These are phyloP conservation scores for Cystobasidium slooffiae DNA, from an alignment of 1,284 basidiomycete genomes.

Conservation along the genomic window DNA sequence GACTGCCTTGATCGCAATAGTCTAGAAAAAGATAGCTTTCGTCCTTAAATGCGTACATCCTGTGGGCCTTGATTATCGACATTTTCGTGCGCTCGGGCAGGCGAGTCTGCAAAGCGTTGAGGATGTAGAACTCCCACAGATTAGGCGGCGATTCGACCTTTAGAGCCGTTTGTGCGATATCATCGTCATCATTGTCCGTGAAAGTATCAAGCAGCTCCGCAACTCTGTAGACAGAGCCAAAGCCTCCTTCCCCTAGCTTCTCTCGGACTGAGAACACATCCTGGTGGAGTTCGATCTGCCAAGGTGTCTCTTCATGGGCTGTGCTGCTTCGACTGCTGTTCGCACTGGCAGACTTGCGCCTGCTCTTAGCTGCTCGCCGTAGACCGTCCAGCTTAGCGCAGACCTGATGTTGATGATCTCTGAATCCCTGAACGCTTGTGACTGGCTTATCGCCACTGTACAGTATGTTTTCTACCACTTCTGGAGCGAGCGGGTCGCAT, in stretches of 20 bases:
- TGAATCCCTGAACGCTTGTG: slow-evolving; percentile 64
- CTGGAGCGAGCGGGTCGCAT: slow-evolving; percentile 74
- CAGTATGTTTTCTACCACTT: slow-evolving; percentile 70
- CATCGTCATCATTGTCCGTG: slow-evolving; percentile 65
- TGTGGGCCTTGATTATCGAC: slow-evolving; percentile 70
- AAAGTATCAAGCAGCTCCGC: slow-evolving; percentile 60
- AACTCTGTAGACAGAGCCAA: slow-evolving; percentile 83
- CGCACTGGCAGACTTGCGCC: slow-evolving; percentile 53
- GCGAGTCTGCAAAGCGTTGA: slow-evolving; percentile 74
- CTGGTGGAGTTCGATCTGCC: slow-evolving; percentile 62
- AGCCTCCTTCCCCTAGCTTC: slow-evolving; percentile 96
- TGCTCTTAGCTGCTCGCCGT: slow-evolving; percentile 59
- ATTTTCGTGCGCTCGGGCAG: slow-evolving; percentile 65
- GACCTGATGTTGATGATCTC: slow-evolving; percentile 65
- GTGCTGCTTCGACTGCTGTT: slow-evolving; percentile 42
- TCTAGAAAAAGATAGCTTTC: slow-evolving; percentile 90
- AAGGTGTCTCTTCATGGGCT: slow-evolving; percentile 55
- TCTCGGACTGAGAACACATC: slow-evolving; percentile 71
- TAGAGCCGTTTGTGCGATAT: slow-evolving; percentile 72
- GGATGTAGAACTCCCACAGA: slow-evolving; percentile 90
- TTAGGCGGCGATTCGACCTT: slow-evolving; percentile 90
- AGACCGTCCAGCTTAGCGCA: slow-evolving; percentile 69
- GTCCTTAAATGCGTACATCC: slow-evolving; percentile 78
- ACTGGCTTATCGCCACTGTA: slow-evolving; percentile 47
- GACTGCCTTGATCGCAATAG: slow-evolving; percentile 85